A percentile compares a stretch with the other conserved stretches of the same genome.
Conservation (phyloP, 352 stramenopile species). For the Salisapilia sapeloensis region DNA sequence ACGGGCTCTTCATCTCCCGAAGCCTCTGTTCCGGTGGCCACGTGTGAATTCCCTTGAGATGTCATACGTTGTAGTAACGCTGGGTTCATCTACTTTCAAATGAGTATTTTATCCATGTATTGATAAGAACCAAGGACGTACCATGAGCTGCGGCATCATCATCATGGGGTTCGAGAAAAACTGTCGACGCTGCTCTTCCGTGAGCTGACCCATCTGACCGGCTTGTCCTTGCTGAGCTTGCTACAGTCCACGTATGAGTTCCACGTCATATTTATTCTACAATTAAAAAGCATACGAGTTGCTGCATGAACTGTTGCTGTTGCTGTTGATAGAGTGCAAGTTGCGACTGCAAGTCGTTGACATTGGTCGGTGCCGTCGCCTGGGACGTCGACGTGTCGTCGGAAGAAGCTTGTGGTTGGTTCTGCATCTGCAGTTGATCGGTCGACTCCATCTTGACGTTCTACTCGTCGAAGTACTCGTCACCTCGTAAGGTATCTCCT, state of each 20-base stretch:
- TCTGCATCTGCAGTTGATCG: neutral
- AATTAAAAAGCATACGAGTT: constrained; percentile 31
- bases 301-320: constrained; percentile 61
- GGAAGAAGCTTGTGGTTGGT: constrained; percentile 2
- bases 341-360: constrained; percentile 19
- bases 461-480: constrained; percentile 6
- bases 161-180: constrained; percentile 69
- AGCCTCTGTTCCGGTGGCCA: too few species aligned
- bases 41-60: constrained; percentile 15
- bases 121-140: constrained; percentile 9
- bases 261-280: neutral
- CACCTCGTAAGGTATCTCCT: constrained; percentile 4
- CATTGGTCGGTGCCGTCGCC: too few species aligned
- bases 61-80: constrained; percentile 40
- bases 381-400: too few species aligned
- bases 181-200: constrained; percentile 64
- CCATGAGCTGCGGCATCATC: constrained; percentile 74
- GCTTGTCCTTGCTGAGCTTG: constrained; percentile 18
- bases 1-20: constrained; percentile 81
- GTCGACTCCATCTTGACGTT: constrained; percentile 4
- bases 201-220: too few species aligned
- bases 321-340: constrained; percentile 63
- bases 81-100: constrained; percentile 18
- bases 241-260: neutral
- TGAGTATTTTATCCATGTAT: neutral